These are phyloP conservation scores for Scortechinia acanthostroma DNA, from an alignment of 2,329 filamentous ascomycete species.

Conservation along the genomic window DNA sequence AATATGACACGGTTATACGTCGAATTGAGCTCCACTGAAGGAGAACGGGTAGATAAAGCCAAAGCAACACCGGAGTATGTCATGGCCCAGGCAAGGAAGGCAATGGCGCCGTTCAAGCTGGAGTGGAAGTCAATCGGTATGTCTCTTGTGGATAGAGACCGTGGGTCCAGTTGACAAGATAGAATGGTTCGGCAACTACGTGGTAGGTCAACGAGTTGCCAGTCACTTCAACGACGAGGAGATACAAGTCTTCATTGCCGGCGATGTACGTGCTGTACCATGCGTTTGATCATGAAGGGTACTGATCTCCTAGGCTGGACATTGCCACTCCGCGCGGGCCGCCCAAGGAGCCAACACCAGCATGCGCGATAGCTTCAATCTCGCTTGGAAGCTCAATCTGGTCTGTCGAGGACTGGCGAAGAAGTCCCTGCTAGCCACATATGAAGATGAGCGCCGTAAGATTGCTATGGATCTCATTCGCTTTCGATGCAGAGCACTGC, in stretches of 20 bases:
- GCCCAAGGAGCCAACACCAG: constrained; percentile 63
- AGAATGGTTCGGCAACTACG: constrained; percentile 3
- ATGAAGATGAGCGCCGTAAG: constrained; percentile 55
- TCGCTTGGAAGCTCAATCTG: constrained; percentile 42
- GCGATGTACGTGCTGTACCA: neutral
- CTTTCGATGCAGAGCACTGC: constrained; percentile 49
- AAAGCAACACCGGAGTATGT: neutral
- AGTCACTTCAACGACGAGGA: constrained; percentile 3
- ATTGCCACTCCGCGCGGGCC: constrained; percentile 68
- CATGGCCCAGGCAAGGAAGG: neutral
- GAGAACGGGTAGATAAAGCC: neutral
- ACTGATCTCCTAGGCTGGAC: constrained; percentile 61
- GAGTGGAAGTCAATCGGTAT: neutral
- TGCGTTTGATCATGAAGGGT: constrained; percentile 13
- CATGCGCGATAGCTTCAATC: constrained; percentile 55
- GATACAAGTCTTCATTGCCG: neutral
- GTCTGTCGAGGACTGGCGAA: constrained; percentile 46
- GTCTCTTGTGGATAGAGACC: too few species aligned
- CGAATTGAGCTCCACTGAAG: constrained; percentile 11
- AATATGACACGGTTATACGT: constrained; percentile 63
- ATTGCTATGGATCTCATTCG: constrained; percentile 49
- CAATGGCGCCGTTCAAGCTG: neutral
- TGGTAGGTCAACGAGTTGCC: constrained; percentile 3
- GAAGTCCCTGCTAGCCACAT: constrained; percentile 46
- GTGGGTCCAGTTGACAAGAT: too few species aligned